These are phyloP conservation scores for Teunomyces aglyptinius DNA, from an alignment of 805 yeast species.

Conservation along the genomic window DNA sequence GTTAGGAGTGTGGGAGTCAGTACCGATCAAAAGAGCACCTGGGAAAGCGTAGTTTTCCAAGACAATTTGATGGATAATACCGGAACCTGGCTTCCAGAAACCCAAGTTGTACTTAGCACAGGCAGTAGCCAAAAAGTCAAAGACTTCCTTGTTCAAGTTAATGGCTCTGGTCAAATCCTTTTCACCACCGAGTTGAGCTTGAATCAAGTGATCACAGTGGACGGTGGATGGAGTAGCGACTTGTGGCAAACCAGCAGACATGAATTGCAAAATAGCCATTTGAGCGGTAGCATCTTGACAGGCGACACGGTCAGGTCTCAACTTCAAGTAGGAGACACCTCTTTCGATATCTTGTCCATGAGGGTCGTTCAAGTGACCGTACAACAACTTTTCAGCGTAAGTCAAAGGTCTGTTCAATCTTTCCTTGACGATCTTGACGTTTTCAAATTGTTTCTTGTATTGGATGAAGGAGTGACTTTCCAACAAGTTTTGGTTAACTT, in stretches of 20 bases:
- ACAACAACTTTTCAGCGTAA: slow-evolving; percentile 90
- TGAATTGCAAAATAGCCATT: slow-evolving; percentile 95
- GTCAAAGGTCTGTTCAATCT: slow-evolving; percentile 88
- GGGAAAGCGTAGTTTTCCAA: slow-evolving; percentile 97
- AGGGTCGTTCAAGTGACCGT: slow-evolving; percentile 93
- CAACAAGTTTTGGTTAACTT: slow-evolving; percentile 76
- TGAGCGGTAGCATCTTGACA: slow-evolving; percentile 99
- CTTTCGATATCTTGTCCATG: slow-evolving; percentile 81
- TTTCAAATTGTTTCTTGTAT: slow-evolving; percentile 88
- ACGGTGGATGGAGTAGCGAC: slow-evolving; percentile 95
- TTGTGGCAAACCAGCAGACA: slow-evolving; percentile 89
- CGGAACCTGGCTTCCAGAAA: slow-evolving; percentile 99
- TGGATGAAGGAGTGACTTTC: slow-evolving; percentile 84
- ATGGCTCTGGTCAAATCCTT: slow-evolving; percentile 84
- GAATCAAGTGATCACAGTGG: slow-evolving; percentile 97
- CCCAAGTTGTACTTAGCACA: slow-evolving; percentile 95
- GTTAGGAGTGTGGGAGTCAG: slow-evolving; percentile 97
- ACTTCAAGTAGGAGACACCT: slow-evolving; percentile 87
- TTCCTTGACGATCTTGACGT: slow-evolving; percentile 77
- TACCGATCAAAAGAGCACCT: slow-evolving; percentile 94
- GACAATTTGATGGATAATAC: slow-evolving; percentile 96
- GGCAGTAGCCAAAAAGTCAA: slow-evolving; percentile 84
- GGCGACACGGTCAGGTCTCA: slow-evolving; percentile 97
- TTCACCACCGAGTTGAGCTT: slow-evolving; percentile 89
- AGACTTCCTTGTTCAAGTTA: slow-evolving; percentile 89